Evolutionary conservation across 257 asterid species (phyloP).

Genomic region (Solanum clarkiae): DNA sequence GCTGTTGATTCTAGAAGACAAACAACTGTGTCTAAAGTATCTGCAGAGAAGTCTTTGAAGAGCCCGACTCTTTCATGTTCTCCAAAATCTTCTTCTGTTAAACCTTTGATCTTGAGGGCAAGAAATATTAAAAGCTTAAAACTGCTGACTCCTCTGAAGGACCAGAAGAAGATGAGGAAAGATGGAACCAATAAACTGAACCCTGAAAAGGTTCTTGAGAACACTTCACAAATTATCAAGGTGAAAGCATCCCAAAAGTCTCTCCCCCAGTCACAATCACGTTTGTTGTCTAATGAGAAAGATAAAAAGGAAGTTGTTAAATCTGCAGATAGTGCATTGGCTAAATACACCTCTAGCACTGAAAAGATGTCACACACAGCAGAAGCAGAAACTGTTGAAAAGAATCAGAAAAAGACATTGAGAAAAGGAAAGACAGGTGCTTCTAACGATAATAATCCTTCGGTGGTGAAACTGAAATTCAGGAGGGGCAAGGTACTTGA

Average conservation of each 20-base stretch:
- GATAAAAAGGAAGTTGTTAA: not conserved
- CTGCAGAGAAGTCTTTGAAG: slow-evolving; percentile 23
- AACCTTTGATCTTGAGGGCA: slow-evolving; percentile 11
- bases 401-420: slow-evolving; percentile 9
- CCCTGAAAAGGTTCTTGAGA: slow-evolving; percentile 36
- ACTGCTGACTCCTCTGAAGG: slow-evolving; percentile 18
- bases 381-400: slow-evolving; percentile 16
- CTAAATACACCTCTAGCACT: not conserved
- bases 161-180: slow-evolving; percentile 15
- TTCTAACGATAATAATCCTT: slow-evolving; percentile 22
- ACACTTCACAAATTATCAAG: slow-evolving; percentile 35
- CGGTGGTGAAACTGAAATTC: slow-evolving; percentile 49
- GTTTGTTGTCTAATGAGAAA: slow-evolving; percentile 21
- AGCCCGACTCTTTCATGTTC: slow-evolving; percentile 14
- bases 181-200: slow-evolving; percentile 10
- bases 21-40: slow-evolving; percentile 7
- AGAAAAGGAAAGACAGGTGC: slow-evolving; percentile 18
- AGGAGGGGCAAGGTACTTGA: slow-evolving; percentile 65
- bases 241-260: slow-evolving; percentile 17
- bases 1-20: slow-evolving; percentile 9
- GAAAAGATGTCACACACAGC: not conserved
- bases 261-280: slow-evolving; percentile 10
- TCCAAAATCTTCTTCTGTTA: slow-evolving; percentile 19
- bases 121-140: slow-evolving; percentile 22
- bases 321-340: not conserved